Evolutionary conservation across 1,139 yeast species (phyloP), one percentile per base, ranked within the genome.

Genomic region (Zygotorulaspora mrakii): DNA sequence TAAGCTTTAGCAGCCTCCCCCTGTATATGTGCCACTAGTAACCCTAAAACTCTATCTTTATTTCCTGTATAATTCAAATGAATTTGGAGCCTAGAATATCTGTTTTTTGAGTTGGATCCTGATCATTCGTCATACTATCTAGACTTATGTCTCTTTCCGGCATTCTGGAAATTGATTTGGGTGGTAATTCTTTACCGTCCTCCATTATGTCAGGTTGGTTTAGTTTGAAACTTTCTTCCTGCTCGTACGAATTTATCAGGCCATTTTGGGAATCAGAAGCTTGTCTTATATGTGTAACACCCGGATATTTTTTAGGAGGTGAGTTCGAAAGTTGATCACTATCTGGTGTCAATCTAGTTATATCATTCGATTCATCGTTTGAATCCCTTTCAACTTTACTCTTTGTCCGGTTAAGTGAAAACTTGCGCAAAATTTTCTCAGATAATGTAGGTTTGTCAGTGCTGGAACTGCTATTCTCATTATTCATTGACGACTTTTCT

Each of bases 191-290:
- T 17, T 14, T 23, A 13, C 29, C 27, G 14, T 40, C 26, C 20
- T 39, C 46, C 16, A 35, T 42, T 8, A 39, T 37, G 28, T 37
- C 35, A 21, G 48, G 43, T 35, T 29, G 29, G 4, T 17, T 27
- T 8, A 40, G 16, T n/a, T 35, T 32, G 22, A 42, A 31, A n/a
- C 33, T 29, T 8, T 39, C 45, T 24, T 47, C 54, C 13, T 46
- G 47, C 10, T 47, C 53, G 23, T 43, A 50, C 12, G 59, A 49
- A 20, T 48, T 49, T 39, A 54, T 55, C 23, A 56, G 37, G 2
- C 57, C 55, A 33, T 53, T 52, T 2, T 45, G 49, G 1, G 59
- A 48, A 14, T 47, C 58, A 3, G 58, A 52, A 25, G 43, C 39
- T 23, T 38, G 44, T 37, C 55, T 50, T 29, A 27, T 40, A 31